Evolutionary conservation across 805 yeast genomes (phyloP).

Genomic region (Candida chilensis): DNA sequence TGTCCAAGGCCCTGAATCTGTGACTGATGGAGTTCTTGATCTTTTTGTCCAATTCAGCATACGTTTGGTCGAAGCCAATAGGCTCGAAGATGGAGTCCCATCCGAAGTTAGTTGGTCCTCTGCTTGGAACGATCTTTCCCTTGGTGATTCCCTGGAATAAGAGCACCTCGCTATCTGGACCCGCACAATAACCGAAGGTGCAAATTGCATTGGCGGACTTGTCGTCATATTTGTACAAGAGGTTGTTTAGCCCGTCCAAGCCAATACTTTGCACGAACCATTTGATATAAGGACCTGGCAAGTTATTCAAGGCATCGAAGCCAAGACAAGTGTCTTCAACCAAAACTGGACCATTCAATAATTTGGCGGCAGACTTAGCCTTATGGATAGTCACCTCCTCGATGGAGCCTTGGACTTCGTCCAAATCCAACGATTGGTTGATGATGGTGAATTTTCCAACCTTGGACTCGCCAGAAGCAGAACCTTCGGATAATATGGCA

Average conservation of each 20-base stretch:
- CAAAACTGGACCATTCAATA: slow-evolving; percentile 69
- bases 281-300: slow-evolving; percentile 93
- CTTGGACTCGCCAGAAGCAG: slow-evolving; percentile 13
- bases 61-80: slow-evolving; percentile 60
- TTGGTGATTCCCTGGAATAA: slow-evolving; percentile 79
- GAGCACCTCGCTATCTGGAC: slow-evolving; percentile 63
- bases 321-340: slow-evolving; percentile 94
- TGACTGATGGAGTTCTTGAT: slow-evolving; percentile 81
- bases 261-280: slow-evolving; percentile 85
- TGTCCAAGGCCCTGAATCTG: slow-evolving; percentile 72
- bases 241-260: slow-evolving; percentile 62
- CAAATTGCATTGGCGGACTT: slow-evolving; percentile 84
- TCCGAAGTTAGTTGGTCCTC: slow-evolving; percentile 84
- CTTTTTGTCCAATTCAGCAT: slow-evolving; percentile 80
- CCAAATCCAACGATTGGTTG: slow-evolving; percentile 69
- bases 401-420: slow-evolving; percentile 85
- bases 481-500: slow-evolving; percentile 49
- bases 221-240: slow-evolving; percentile 76
- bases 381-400: slow-evolving; percentile 77
- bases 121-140: slow-evolving; percentile 68
- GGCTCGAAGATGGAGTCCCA: slow-evolving; percentile 95
- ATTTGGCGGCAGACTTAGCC: slow-evolving; percentile 61
- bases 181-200: slow-evolving; percentile 86
- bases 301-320: slow-evolving; percentile 64
- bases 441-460: slow-evolving; percentile 45